phyloP scores from a whole-genome alignment of 176 grass and related monocot genomes.

The Oryza glaberrima region DNA sequence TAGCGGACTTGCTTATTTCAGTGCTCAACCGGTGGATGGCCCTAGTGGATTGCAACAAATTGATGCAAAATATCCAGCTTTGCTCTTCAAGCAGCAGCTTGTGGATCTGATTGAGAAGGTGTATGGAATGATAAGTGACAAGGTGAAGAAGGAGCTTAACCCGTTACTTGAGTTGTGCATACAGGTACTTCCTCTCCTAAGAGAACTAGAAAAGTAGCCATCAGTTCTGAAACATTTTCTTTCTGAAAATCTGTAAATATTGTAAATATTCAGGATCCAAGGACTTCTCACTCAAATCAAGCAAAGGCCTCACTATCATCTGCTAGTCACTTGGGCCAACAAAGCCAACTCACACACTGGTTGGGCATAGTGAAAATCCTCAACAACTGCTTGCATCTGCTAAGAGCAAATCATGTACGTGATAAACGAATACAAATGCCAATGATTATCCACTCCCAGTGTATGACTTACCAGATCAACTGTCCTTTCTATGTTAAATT shows the following conservation, averaged over 20 bases:
- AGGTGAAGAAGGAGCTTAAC: constrained; percentile 78
- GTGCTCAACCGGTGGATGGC: constrained; percentile 54
- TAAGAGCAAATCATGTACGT: constrained; percentile 74
- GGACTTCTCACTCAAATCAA: constrained; percentile 42
- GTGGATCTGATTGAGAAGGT: constrained; percentile 83
- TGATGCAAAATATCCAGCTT: constrained; percentile 76
- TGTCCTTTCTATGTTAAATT: constrained; percentile 21
- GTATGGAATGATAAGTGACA: constrained; percentile 68
- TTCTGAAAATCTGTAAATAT: constrained; percentile 29
- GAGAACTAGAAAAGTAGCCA: constrained; percentile 26
- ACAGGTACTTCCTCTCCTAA: constrained; percentile 57
- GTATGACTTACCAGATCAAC: constrained; percentile 13
- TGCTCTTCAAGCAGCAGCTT: constrained; percentile 90
- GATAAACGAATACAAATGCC: constrained; percentile 14
- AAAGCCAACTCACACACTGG: constrained; percentile 52
- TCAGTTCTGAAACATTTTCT: constrained; percentile 26
- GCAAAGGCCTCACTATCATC: constrained; percentile 43
- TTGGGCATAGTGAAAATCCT: constrained; percentile 64
- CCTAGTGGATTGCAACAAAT: constrained; percentile 47
- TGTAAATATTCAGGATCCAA: constrained; percentile 53
- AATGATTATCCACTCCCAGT: constrained; percentile 21
- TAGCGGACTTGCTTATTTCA: constrained; percentile 60
- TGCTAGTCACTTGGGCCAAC: constrained; percentile 43
- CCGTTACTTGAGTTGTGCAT: constrained; percentile 78
- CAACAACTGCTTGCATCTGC: constrained; percentile 57